These are phyloP conservation scores for Trypanosoma caninum DNA, from an alignment of 208 protist genomes.

Conservation along the genomic window DNA sequence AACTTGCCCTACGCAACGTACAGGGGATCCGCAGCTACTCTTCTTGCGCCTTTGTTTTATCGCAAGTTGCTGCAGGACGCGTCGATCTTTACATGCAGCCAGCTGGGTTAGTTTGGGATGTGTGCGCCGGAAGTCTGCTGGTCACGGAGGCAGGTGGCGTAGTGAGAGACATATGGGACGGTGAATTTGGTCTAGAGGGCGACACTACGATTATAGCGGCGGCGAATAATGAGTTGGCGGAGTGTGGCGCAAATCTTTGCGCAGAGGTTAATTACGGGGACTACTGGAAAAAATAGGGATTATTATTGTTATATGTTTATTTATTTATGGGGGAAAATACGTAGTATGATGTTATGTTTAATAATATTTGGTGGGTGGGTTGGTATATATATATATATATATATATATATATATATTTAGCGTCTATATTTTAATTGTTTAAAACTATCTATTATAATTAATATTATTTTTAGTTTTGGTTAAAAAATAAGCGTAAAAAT, in stretches of 20 bases:
- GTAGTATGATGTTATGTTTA: too few relatives aligned
- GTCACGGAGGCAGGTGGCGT: constrained; percentile 71
- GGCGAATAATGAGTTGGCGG: constrained; percentile 33
- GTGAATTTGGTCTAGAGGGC: constrained; percentile 41
- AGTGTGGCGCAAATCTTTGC: constrained; percentile 28
- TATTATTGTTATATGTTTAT: neutral
- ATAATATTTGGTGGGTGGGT: too few relatives aligned
- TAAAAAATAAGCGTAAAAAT: too few relatives aligned
- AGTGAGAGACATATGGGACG: constrained; percentile 50
- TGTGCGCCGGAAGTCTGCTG: constrained; percentile 54
- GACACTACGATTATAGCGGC: constrained; percentile 51
- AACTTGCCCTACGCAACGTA: constrained; percentile 30
- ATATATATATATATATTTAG: too few relatives aligned
- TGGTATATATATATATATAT: too few relatives aligned
- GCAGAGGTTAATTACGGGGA: constrained; percentile 30
- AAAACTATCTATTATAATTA: too few relatives aligned
- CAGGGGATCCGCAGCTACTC: constrained; percentile 41
- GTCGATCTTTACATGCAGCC: constrained; percentile 63
- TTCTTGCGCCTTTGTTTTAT: constrained; percentile 39
- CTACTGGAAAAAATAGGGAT: constrained; percentile 28
- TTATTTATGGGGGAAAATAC: neutral
- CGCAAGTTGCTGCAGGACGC: constrained; percentile 54
- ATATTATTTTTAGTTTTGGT: too few relatives aligned
- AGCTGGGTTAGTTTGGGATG: constrained; percentile 52
- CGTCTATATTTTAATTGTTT: too few relatives aligned